A percentile compares a stretch with the other conserved stretches of the same genome.
Evolutionary conservation across 2,329 filamentous ascomycete genomes (phyloP).

Genomic region (Ascocoryne sarcoides): DNA sequence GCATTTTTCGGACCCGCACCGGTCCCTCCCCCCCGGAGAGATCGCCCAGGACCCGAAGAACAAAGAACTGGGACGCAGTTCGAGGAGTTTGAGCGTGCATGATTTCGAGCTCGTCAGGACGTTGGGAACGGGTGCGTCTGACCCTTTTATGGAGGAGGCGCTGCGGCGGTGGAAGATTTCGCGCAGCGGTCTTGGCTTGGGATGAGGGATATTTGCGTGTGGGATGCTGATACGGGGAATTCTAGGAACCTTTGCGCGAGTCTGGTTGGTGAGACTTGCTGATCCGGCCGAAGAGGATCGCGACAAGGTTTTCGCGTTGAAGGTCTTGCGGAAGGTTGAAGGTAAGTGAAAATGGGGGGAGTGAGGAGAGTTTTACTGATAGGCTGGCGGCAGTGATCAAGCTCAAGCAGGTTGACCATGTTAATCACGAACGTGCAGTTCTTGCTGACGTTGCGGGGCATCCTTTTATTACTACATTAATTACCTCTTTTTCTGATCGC

Average conservation of each 20-base stretch:
- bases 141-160: too few relatives aligned
- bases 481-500: conserved; percentile 70
- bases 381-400: conserved; percentile 50
- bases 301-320: conserved; percentile 68
- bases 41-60: conserved; percentile 20
- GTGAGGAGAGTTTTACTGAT: conserved; percentile 2
- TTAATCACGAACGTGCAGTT: conserved; percentile 73
- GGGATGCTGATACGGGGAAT: conserved; percentile 11
- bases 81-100: conserved; percentile 32
- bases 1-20: conserved; percentile 15
- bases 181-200: too few relatives aligned
- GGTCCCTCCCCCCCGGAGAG: conserved; percentile 18
- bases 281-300: conserved; percentile 43
- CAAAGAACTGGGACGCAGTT: conserved; percentile 23
- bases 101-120: conserved; percentile 71
- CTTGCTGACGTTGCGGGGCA: conserved; percentile 70
- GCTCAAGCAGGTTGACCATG: conserved; percentile 80
- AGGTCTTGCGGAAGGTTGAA: conserved; percentile 65
- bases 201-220: background rate
- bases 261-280: conserved; percentile 65
- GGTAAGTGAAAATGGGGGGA: conserved; percentile 21
- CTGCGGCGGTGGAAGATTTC: too few relatives aligned
- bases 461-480: conserved; percentile 73
- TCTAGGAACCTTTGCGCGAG: conserved; percentile 69
- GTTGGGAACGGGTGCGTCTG: conserved; percentile 57